Percentiles rank a stretch among this genome's conserved stretches.
Conservation (phyloP, 768 basidiomycete species). For the Lactarius deliciosus region DNA sequence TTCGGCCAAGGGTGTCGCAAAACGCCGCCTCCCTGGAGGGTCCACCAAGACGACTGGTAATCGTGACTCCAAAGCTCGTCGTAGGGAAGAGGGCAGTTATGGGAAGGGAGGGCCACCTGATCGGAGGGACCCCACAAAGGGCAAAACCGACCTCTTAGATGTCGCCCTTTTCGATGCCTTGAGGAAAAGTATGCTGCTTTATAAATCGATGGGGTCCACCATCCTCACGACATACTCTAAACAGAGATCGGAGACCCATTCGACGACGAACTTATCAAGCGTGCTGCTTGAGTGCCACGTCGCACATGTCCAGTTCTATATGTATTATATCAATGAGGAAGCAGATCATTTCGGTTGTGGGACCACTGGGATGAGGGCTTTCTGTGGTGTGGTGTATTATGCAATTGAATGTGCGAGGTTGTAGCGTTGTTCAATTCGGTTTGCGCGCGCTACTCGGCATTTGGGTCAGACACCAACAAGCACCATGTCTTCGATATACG, state of each 20-base stretch:
- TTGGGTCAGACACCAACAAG: background rate
- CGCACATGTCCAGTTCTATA: background rate
- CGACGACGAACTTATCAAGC: conserved; percentile 34
- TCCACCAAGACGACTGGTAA: conserved; percentile 24
- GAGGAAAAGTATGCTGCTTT: conserved; percentile 21
- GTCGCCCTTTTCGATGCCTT: conserved; percentile 20
- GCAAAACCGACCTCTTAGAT: conserved; percentile 27
- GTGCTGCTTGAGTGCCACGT: conserved; percentile 19
- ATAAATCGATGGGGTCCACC: background rate
- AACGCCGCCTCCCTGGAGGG: conserved; percentile 28
- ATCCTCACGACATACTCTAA: background rate
- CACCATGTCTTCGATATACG: conserved; percentile 39
- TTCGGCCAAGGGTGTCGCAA: conserved; percentile 21
- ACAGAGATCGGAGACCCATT: conserved; percentile 38
- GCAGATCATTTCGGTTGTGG: background rate
- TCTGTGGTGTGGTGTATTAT: background rate
- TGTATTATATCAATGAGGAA: background rate
- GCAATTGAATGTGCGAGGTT: background rate
- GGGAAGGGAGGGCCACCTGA: conserved; percentile 22
- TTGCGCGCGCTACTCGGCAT: background rate
- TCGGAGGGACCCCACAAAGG: conserved; percentile 20
- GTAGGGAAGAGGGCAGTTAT: conserved; percentile 25
- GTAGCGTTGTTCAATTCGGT: background rate
- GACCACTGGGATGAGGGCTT: background rate
- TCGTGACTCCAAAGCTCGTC: conserved; percentile 29